These are phyloP conservation scores for Haberlea rhodopensis DNA, from an alignment of 257 asterid genomes.

Conservation along the genomic window DNA sequence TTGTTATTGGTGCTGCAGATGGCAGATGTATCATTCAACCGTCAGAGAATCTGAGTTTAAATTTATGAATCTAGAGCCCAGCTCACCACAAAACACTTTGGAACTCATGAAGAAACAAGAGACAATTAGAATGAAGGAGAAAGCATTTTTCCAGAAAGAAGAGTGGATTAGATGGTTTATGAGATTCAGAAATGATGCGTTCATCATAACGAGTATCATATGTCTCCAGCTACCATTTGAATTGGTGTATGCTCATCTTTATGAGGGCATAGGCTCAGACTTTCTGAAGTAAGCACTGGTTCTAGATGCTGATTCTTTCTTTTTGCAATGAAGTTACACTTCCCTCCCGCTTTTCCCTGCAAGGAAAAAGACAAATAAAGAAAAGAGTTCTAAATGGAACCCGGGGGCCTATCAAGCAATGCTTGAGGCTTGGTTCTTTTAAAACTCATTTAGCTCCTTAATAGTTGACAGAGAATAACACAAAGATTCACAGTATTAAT, in stretches of 20 bases:
- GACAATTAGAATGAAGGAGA: constrained; percentile 52
- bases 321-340: neutral
- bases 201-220: constrained; percentile 69
- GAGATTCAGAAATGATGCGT: constrained; percentile 88
- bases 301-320: constrained; percentile 7
- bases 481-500: no score
- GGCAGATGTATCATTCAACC: constrained; percentile 61
- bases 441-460: neutral
- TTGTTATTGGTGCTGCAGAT: constrained; percentile 40
- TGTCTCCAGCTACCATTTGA: constrained; percentile 96
- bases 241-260: constrained; percentile 88
- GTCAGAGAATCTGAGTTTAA: constrained; percentile 53
- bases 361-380: constrained; percentile 3
- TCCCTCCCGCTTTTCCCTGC: neutral
- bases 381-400: neutral
- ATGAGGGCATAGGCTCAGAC: constrained; percentile 59
- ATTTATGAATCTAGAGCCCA: constrained; percentile 38
- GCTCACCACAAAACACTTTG: constrained; percentile 41
- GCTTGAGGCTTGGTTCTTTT: neutral
- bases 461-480: no score
- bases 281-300: constrained; percentile 61
- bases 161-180: constrained; percentile 84
- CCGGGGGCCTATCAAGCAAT: neutral
- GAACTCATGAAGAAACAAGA: constrained; percentile 53
- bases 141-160: constrained; percentile 69